Conservation (phyloP, 208 protist species). For the Hexamita inflata region DNA sequence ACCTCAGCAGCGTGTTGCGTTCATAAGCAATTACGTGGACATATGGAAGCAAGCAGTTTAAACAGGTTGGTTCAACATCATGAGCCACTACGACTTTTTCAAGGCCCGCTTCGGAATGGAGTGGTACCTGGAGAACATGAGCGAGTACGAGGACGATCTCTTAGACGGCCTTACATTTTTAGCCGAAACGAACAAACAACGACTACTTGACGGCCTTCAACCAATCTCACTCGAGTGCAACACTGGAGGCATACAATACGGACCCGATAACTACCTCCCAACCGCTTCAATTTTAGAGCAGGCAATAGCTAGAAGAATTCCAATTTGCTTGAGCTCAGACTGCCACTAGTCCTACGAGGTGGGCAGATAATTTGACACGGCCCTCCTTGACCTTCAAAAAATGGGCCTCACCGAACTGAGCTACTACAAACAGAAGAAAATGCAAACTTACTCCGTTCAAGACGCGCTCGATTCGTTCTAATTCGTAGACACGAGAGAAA, state of each 20-base stretch:
- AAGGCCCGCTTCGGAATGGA: neutral
- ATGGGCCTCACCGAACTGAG: neutral
- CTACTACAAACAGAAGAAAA: constrained; percentile 3
- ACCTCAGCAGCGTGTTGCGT: too few species aligned
- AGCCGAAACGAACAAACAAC: neutral
- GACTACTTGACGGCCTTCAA: neutral
- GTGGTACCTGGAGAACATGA: neutral
- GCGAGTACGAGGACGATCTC: neutral
- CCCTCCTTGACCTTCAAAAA: neutral
- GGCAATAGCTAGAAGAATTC: neutral
- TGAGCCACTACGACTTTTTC: constrained; percentile 13
- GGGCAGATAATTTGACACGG: neutral
- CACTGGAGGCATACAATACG: constrained; percentile 16
- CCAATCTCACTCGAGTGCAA: constrained; percentile 6
- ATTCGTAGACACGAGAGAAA: too few species aligned
- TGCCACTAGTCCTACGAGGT: neutral
- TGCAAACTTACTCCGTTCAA: neutral
- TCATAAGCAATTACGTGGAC: neutral
- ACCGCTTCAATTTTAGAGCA: neutral
- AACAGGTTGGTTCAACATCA: constrained; percentile 14
- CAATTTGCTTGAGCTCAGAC: neutral
- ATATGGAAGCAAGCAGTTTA: neutral
- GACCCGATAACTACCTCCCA: neutral
- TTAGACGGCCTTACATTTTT: neutral
- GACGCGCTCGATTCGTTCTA: constrained; percentile 1